These are phyloP conservation scores for Tolypocladium album DNA, from an alignment of 2,329 filamentous ascomycete genomes.

Conservation along the genomic window DNA sequence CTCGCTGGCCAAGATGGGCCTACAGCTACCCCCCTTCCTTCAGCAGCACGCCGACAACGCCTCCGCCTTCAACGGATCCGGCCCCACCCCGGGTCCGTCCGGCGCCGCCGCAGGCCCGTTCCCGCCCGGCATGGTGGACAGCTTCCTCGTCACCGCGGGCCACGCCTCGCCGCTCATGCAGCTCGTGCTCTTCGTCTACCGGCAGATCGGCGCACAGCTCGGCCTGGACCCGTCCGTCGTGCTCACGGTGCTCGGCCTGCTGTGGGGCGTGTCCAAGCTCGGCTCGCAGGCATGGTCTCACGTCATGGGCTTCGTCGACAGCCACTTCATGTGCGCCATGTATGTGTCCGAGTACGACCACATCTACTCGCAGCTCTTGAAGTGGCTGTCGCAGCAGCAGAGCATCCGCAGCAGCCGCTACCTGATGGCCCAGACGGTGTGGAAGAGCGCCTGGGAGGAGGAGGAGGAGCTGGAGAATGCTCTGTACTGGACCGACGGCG, in stretches of 20 bases:
- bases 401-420: conserved; percentile 38
- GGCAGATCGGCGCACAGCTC: conserved; percentile 30
- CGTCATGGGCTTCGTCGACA: conserved; percentile 24
- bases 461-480: conserved; percentile 32
- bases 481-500: conserved; percentile 25
- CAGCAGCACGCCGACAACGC: conserved; percentile 9
- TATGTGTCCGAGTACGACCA: conserved; percentile 44
- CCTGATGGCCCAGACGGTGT: conserved; percentile 44
- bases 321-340: conserved; percentile 40
- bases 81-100: conserved; percentile 5
- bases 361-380: conserved; percentile 48
- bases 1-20: conserved; percentile 14
- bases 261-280: conserved; percentile 34
- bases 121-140: conserved; percentile 26
- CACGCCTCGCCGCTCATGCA: conserved; percentile 29
- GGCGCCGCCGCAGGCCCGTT: conserved; percentile 6
- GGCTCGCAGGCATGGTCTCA: conserved; percentile 22
- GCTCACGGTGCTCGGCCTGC: conserved; percentile 31
- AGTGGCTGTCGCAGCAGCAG: conserved; percentile 44
- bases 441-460: conserved; percentile 45
- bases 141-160: conserved; percentile 33
- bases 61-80: conserved; percentile 9
- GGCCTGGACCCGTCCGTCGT: conserved; percentile 38
- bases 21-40: conserved; percentile 14
- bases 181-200: conserved; percentile 33